Conservation (phyloP, 139 green algal genomes). For the Closterium sp. region DNA sequence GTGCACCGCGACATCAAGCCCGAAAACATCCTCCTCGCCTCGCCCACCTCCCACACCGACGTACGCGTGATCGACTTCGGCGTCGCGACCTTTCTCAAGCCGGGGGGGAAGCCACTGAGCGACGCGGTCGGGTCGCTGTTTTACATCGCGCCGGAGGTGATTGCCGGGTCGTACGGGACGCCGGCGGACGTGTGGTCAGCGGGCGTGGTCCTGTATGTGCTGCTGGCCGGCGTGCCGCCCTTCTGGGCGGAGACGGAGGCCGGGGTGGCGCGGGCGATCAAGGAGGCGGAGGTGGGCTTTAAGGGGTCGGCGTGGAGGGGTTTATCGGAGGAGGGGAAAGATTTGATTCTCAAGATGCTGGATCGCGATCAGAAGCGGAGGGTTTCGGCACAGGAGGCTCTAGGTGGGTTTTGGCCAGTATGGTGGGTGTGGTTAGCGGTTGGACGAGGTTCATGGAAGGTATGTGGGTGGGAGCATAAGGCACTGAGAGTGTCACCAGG, state of each 20-base stretch:
- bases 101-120: conserved; percentile 43
- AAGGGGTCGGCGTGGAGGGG: not conserved
- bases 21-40: conserved; percentile 53
- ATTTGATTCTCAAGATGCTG: not conserved
- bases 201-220: conserved; percentile 70
- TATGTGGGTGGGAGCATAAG: not conserved
- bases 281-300: not conserved
- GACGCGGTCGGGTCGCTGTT: conserved; percentile 30
- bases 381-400: not conserved
- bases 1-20: not conserved
- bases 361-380: not conserved
- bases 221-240: conserved; percentile 45
- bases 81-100: conserved; percentile 71
- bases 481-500: too few species aligned
- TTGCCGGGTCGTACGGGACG: conserved; percentile 48
- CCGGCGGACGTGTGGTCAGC: conserved; percentile 65
- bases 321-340: not conserved
- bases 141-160: conserved; percentile 73
- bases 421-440: not conserved
- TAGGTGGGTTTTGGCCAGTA: not conserved
- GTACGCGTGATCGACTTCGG: conserved; percentile 65
- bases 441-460: too few species aligned
- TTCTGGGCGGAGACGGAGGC: not conserved
- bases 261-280: not conserved
- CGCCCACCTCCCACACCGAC: conserved; percentile 72